phyloP scores from a whole-genome alignment of 75 land plant genomes.

The Cupressus sempervirens region DNA sequence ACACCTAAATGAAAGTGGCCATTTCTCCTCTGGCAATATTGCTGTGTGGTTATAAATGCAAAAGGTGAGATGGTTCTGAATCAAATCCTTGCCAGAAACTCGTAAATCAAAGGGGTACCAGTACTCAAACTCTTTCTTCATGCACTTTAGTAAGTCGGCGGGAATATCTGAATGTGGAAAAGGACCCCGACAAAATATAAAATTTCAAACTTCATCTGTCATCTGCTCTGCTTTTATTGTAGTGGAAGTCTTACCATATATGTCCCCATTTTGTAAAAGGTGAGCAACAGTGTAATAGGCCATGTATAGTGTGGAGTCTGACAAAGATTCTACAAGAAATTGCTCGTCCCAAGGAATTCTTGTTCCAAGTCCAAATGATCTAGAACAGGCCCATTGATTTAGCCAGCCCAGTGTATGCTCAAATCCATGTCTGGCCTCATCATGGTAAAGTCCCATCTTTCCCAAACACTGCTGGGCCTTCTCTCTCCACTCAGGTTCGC shows the following conservation, averaged over 20 bases:
- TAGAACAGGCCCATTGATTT: conserved; percentile 36
- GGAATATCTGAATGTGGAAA: conserved; percentile 48
- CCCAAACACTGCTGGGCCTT: conserved; percentile 58
- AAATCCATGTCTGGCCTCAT: conserved; percentile 71
- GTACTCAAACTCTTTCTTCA: too few relatives aligned
- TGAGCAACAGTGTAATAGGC: conserved; percentile 58
- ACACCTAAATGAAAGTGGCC: conserved; percentile 80
- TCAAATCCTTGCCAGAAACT: too few relatives aligned
- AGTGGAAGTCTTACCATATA: conserved; percentile 41
- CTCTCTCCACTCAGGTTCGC: conserved; percentile 70
- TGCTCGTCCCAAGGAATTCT: conserved; percentile 87
- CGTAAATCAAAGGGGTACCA: too few relatives aligned
- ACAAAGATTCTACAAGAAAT: too few relatives aligned
- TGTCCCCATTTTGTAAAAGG: conserved; percentile 61
- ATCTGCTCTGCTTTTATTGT: conserved; percentile 58
- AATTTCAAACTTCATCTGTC: conserved; percentile 86
- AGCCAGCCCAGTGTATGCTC: conserved; percentile 80
- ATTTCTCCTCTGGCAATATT: conserved; percentile 58
- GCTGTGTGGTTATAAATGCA: conserved; percentile 30
- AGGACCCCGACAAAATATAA: conserved; percentile 52
- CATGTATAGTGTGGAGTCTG: too few relatives aligned
- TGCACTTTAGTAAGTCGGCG: conserved; percentile 20
- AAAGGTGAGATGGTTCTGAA: too few relatives aligned
- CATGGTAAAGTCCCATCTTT: conserved; percentile 67
- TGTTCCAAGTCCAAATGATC: conserved; percentile 93